A percentile compares a stretch with the other conserved stretches of the same genome.
These are phyloP conservation scores for Boletus bicolor DNA, from an alignment of 768 basidiomycete species.

Conservation along the genomic window DNA sequence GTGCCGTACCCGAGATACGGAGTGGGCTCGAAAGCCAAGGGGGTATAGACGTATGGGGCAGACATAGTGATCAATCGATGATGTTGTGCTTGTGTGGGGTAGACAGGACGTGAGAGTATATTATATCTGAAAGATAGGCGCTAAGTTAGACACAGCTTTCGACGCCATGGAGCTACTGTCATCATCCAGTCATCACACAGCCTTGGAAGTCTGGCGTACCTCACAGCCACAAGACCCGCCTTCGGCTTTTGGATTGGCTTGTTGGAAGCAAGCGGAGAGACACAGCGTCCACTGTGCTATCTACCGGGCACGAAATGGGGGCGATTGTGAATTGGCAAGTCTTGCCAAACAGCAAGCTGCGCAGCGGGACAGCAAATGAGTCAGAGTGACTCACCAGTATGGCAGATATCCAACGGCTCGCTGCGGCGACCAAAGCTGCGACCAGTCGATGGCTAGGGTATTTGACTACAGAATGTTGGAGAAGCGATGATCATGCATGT, in stretches of 20 bases:
- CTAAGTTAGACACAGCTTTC: slow-evolving; percentile 11
- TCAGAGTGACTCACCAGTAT: background rate
- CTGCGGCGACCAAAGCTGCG: background rate
- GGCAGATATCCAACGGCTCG: background rate
- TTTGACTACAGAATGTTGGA: background rate
- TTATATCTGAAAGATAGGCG: slow-evolving; percentile 22
- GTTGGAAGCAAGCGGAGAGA: background rate
- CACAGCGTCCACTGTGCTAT: background rate
- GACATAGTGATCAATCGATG: slow-evolving; percentile 31
- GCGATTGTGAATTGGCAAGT: background rate
- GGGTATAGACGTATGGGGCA: slow-evolving; percentile 43
- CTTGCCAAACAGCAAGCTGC: background rate
- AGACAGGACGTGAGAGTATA: background rate
- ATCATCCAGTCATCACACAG: slow-evolving; percentile 10
- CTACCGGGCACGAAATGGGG: background rate
- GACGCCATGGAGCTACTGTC: background rate
- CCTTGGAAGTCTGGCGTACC: slow-evolving; percentile 3
- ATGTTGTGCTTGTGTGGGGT: background rate
- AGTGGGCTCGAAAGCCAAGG: slow-evolving; percentile 34
- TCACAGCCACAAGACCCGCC: slow-evolving; percentile 18
- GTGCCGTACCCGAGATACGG: slow-evolving; percentile 33
- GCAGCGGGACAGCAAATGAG: background rate
- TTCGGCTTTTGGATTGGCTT: background rate
- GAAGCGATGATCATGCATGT: background rate
- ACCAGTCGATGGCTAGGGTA: background rate